Evolutionary conservation across 768 basidiomycete species (phyloP).

Genomic region (Sporobolomyces phaffii): DNA sequence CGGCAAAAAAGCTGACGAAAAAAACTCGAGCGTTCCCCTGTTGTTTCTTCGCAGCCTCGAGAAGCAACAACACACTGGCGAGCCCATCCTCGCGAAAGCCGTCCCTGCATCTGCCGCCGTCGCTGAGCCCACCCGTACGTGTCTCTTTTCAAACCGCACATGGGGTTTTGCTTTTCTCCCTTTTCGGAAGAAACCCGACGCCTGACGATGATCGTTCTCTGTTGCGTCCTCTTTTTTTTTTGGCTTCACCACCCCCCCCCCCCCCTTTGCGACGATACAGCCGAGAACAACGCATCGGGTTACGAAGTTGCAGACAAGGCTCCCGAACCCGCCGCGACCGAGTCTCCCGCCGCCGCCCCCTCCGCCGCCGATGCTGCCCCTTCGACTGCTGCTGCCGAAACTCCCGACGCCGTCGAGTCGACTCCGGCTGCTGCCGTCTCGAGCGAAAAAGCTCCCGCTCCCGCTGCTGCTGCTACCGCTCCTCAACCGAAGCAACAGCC

Average conservation of each 20-base stretch:
- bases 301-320: slow-evolving; percentile 20
- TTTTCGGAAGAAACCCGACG: not conserved
- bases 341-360: not conserved
- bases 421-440: slow-evolving; percentile 3
- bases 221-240: too few species aligned
- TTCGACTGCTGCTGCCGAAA: not conserved
- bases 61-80: slow-evolving; percentile 10
- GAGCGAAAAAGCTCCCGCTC: not conserved
- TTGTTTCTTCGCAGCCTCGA: slow-evolving; percentile 10
- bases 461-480: not conserved
- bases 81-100: slow-evolving; percentile 25
- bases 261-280: too few species aligned
- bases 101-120: slow-evolving; percentile 12
- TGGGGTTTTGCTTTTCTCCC: not conserved
- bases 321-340: slow-evolving; percentile 2
- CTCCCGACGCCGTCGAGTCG: too few species aligned
- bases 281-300: not conserved
- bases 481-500: slow-evolving; percentile 13
- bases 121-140: slow-evolving; percentile 2
- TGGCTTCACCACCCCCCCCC: too few species aligned
- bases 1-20: too few species aligned
- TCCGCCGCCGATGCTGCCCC: too few species aligned
- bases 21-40: not conserved
- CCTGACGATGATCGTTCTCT: too few species aligned
- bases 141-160: too few species aligned